Conservation (phyloP, 805 yeast species). For the Brettanomyces custersianus region DNA sequence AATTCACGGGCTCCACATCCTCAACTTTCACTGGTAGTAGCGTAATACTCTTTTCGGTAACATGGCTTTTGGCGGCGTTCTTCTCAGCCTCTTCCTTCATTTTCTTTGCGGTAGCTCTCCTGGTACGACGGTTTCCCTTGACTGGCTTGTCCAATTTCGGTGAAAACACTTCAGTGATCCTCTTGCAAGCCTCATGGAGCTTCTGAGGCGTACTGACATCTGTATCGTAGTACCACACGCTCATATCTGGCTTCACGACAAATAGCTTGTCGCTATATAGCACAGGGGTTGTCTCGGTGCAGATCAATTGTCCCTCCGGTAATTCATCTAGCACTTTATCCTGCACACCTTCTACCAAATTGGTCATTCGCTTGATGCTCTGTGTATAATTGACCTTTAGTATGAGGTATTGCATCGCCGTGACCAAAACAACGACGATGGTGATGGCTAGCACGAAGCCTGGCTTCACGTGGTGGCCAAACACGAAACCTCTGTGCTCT, state of each 20-base stretch:
- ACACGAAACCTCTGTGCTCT: slow-evolving; percentile 6
- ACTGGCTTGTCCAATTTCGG: neutral
- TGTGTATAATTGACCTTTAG: slow-evolving; percentile 7
- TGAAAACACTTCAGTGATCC: slow-evolving; percentile 5
- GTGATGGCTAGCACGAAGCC: slow-evolving; percentile 2
- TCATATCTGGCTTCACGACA: slow-evolving; percentile 12
- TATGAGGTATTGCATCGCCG: slow-evolving; percentile 8
- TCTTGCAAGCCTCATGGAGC: slow-evolving; percentile 6
- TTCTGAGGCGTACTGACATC: slow-evolving; percentile 6
- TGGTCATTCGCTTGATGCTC: slow-evolving; percentile 9
- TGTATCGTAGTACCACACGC: slow-evolving; percentile 8
- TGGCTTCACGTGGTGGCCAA: slow-evolving; percentile 11
- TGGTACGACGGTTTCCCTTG: slow-evolving; percentile 4
- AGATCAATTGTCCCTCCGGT: neutral
- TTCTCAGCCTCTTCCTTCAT: slow-evolving; percentile 1
- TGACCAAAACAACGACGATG: slow-evolving; percentile 4
- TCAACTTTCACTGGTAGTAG: slow-evolving; percentile 14
- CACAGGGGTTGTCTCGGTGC: slow-evolving; percentile 10
- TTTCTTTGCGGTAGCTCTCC: slow-evolving; percentile 1
- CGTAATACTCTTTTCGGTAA: neutral
- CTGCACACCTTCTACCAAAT: slow-evolving; percentile 11
- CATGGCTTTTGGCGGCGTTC: neutral
- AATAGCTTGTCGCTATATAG: slow-evolving; percentile 11
- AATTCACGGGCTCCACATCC: slow-evolving; percentile 4
- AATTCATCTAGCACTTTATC: slow-evolving; percentile 5